A percentile compares a stretch with the other conserved stretches of the same genome.
phyloP scores from a whole-genome alignment of 163 green algal genomes.

The Scenedesmus sp. region DNA sequence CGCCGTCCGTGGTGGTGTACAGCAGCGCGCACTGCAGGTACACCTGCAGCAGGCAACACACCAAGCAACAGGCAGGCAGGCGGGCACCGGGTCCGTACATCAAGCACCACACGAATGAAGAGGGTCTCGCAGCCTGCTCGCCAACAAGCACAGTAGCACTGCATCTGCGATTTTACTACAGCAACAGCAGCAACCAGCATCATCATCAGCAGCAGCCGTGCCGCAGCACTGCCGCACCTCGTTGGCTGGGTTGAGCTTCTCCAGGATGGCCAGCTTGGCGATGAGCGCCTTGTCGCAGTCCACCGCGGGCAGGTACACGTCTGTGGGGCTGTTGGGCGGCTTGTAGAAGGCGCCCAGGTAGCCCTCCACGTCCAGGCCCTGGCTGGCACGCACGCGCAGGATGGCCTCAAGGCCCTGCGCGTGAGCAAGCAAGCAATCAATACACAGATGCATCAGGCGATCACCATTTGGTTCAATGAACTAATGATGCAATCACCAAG shows the following conservation, averaged over 20 bases:
- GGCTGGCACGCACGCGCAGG: slow-evolving; percentile 70
- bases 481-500: not conserved
- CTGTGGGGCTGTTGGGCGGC: slow-evolving; percentile 59
- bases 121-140: not conserved
- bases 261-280: slow-evolving; percentile 56
- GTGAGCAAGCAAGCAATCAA: not conserved
- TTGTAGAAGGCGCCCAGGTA: slow-evolving; percentile 62
- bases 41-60: slow-evolving; percentile 42
- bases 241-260: slow-evolving; percentile 61
- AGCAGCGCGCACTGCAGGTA: slow-evolving; percentile 94
- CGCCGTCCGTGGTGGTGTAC: slow-evolving; percentile 85
- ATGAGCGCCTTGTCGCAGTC: slow-evolving; percentile 77
- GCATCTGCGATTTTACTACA: not conserved
- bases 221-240: slow-evolving; percentile 16
- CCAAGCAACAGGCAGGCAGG: not conserved
- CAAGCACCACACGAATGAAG: not conserved
- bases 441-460: not conserved
- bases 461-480: not conserved
- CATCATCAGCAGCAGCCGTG: not conserved
- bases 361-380: slow-evolving; percentile 68
- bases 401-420: slow-evolving; percentile 74
- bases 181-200: not conserved
- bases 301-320: slow-evolving; percentile 71
- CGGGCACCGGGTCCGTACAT: not conserved
- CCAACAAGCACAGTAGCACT: not conserved